Percentiles rank a stretch among this genome's conserved stretches.
Conservation (phyloP, 352 stramenopile species). For the Phytopythium vexans region DNA sequence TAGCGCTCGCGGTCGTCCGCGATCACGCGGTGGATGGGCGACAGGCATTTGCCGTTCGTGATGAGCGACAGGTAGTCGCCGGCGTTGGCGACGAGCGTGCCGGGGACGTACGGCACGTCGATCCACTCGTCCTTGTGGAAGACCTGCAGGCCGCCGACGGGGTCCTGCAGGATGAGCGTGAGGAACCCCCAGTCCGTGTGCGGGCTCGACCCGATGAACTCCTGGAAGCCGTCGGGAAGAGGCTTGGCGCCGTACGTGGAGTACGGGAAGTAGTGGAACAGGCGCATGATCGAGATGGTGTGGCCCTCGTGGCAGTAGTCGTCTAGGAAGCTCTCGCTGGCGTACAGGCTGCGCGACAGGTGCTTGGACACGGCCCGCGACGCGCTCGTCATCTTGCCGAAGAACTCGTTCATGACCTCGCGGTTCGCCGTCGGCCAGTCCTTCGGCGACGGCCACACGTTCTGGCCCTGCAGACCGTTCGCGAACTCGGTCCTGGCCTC, state of each 20-base stretch:
- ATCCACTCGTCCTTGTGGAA: conserved; percentile 69
- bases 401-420: conserved; percentile 53
- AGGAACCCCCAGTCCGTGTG: conserved; percentile 86
- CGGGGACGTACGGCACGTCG: conserved; percentile 68
- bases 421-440: conserved; percentile 34
- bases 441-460: conserved; percentile 55
- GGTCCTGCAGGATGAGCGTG: conserved; percentile 81
- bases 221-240: conserved; percentile 37
- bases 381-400: conserved; percentile 43
- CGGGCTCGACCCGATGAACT: conserved; percentile 79
- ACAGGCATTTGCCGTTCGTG: conserved; percentile 57
- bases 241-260: conserved; percentile 25
- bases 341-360: conserved; percentile 54
- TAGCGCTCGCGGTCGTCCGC: conserved; percentile 68
- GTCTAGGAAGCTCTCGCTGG: conserved; percentile 46
- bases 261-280: conserved; percentile 87
- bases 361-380: conserved; percentile 46
- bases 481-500: conserved; percentile 15
- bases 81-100: conserved; percentile 71
- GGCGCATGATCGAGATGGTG: conserved; percentile 83
- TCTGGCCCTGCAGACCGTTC: conserved; percentile 66
- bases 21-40: conserved; percentile 73
- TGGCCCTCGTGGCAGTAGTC: conserved; percentile 57
- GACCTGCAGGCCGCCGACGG: conserved; percentile 65
- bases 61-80: conserved; percentile 83